Evolutionary conservation across 768 basidiomycete species (phyloP).

Genomic region (button mushroom (Agaricus bisporus)): DNA sequence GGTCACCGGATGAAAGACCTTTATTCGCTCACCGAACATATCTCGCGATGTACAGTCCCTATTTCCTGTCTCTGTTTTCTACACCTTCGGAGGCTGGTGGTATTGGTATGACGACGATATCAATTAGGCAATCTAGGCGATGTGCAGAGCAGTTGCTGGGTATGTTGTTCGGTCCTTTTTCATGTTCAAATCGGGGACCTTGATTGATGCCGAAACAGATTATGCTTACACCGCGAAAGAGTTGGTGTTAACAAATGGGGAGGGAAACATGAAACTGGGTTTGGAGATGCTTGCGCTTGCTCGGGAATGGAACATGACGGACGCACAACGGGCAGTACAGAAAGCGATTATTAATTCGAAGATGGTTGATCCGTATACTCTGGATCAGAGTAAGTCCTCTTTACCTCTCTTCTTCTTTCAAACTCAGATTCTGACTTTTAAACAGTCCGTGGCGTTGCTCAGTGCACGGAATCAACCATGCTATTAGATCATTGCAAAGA

Average conservation of each 20-base stretch:
- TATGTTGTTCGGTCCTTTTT: background rate
- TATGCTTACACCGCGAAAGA: constrained; percentile 3
- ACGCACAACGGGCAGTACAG: background rate
- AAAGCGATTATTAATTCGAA: constrained; percentile 1
- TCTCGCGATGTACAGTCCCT: constrained; percentile 27
- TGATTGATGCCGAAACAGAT: background rate
- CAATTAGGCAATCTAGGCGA: background rate
- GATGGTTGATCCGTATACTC: constrained; percentile 5
- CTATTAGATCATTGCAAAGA: background rate
- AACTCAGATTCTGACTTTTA: background rate
- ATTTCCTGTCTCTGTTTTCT: constrained; percentile 26
- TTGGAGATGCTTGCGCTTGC: constrained; percentile 3
- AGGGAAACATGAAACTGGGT: background rate
- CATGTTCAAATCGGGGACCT: background rate
- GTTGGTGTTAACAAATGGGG: background rate
- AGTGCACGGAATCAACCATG: background rate
- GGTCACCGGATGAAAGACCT: constrained; percentile 16
- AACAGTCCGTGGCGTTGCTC: background rate
- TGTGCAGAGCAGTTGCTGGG: constrained; percentile 6
- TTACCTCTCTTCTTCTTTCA: background rate
- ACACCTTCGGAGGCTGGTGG: constrained; percentile 8
- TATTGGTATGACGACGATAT: background rate
- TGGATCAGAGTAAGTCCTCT: background rate
- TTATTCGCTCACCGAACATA: constrained; percentile 31
- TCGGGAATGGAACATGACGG: background rate